Base-by-base conservation (phyloP, 164 flowering plant species). In the Aristolochia fimbriata region DNA sequence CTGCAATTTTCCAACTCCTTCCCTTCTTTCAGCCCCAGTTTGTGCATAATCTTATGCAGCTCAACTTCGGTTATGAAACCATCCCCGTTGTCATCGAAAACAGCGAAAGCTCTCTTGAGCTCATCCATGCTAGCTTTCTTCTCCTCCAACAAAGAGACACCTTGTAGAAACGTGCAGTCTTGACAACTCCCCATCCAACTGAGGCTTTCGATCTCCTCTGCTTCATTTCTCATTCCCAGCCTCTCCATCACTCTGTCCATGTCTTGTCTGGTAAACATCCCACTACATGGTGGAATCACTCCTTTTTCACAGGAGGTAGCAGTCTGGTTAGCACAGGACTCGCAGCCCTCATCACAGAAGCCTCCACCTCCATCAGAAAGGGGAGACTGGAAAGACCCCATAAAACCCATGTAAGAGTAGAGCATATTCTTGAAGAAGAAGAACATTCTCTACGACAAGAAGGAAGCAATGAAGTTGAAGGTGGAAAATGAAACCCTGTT, bases 111-210 rank as follows among this genome's bases (percentile, higher is more conserved):
- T n/a, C 52, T 47, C 12, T 52, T 45, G 49, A 65, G 61, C 22
- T 65, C 68, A 48, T 59, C 52, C 41, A 59, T 37, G 51, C 58
- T 65, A 14, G 68, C 62, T 53, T 59, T 63, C 37, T 65, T 59
- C 51, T 65, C 59, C 43, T 65, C 63, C 49, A 65, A 52, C 52
- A 65, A 24, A 3, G 33, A 37, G 22, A 45, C 58, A 0, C 17
- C 57, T 16, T 53, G 58, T 9, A 51, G 4, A 53, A 52, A 27
- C 21, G 17, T 21, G 23, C 58, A 15, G 15, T 62, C 58, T 43
- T 47, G 41, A 41, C 57, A 52, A 31, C 45, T 43, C 9, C 33
- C 27, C 4, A 47, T 27, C 37, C 31, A 23, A 6, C 17, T 6
- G 31, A 20, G 15, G 15, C 50, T 31, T 8, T 19, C 22, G n/a